Evolutionary conservation across 768 basidiomycete species (phyloP), one percentile per base, ranked within the genome.

Genomic region (Lactarius tabidus): DNA sequence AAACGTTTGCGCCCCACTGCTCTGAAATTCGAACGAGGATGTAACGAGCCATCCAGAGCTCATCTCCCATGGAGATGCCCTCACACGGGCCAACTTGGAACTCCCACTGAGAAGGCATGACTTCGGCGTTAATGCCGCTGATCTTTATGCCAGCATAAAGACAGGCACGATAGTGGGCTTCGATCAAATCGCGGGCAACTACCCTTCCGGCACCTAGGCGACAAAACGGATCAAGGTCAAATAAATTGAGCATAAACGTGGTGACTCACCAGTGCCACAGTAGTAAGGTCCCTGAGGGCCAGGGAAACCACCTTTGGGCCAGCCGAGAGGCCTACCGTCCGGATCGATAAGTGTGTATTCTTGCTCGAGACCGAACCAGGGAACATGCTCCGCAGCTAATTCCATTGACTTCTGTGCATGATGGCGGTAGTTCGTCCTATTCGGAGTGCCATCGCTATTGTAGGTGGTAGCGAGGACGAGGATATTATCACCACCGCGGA

Each of bases 101-200:
- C 81, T 99, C 97, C 97, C 97, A 99, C 77, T 99, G 97, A 62
- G 95, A 88, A 18, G 97, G 96, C 96, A 98, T 98, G 67, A 98
- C 96, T 79, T 98, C 97, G 66, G 96, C 96, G 77, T 98, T 99
- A 81, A 99, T 98, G 75, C 97, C 97, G 70, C 92, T 94, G 80
- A 98, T 98, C 82, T 94, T 95, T 79, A 99, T 84, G 70, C 95
- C 95, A 62, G 95, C 79, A 75, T 96, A 95, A 60, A 96, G 85
- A 77, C 95, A 97, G 64, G 93, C 92, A 69, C 95, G 93, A 81
- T 98, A 98, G 81, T 99, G 97, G 41, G 97, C 97, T 81, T 99
- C 97, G 73, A 99, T 90, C 73, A 98, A 85, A 79, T 99, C 97
- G 79, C 97, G 94, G 68, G 93, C 96, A 74, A 97, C 95, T 69